A percentile compares a stretch with the other conserved stretches of the same genome.
These are phyloP conservation scores for Phalaenopsis aphrodite DNA, from an alignment of 106 monocot genomes.

Conservation along the genomic window DNA sequence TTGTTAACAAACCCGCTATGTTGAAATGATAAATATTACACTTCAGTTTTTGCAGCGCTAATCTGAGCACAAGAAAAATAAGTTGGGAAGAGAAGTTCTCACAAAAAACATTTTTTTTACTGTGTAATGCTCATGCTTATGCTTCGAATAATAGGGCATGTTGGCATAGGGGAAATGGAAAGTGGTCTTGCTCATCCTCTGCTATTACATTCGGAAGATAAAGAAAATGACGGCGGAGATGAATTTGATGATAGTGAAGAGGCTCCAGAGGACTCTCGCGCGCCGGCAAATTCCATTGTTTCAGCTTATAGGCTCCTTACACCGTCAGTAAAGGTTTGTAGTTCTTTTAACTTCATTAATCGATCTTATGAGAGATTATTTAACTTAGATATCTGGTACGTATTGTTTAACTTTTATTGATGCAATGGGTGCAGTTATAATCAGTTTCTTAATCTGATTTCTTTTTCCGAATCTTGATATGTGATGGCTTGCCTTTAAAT, in stretches of 20 bases:
- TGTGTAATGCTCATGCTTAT: neutral
- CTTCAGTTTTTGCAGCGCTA: neutral
- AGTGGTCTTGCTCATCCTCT: constrained; percentile 68
- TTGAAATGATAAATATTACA: neutral
- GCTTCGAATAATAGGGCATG: constrained; percentile 26
- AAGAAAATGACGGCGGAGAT: constrained; percentile 52
- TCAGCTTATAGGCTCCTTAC: constrained; percentile 94
- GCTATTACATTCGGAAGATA: constrained; percentile 39
- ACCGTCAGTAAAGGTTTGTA: constrained; percentile 85
- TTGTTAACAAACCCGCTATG: neutral
- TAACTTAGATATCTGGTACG: neutral
- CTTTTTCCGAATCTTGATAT: too few relatives aligned
- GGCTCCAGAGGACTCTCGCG: constrained; percentile 57
- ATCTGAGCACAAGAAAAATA: neutral
- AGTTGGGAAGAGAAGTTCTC: neutral
- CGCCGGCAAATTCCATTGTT: constrained; percentile 64
- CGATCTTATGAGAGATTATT: neutral
- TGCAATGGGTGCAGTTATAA: too few relatives aligned
- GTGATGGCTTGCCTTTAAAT: too few relatives aligned
- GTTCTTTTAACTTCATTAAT: neutral
- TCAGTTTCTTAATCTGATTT: too few relatives aligned
- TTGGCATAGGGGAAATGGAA: constrained; percentile 33
- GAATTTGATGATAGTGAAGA: constrained; percentile 85
- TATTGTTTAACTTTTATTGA: too few relatives aligned
- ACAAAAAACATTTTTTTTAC: neutral